These are phyloP conservation scores for Solanum commersonii DNA, from an alignment of 257 asterid species.

Conservation along the genomic window DNA sequence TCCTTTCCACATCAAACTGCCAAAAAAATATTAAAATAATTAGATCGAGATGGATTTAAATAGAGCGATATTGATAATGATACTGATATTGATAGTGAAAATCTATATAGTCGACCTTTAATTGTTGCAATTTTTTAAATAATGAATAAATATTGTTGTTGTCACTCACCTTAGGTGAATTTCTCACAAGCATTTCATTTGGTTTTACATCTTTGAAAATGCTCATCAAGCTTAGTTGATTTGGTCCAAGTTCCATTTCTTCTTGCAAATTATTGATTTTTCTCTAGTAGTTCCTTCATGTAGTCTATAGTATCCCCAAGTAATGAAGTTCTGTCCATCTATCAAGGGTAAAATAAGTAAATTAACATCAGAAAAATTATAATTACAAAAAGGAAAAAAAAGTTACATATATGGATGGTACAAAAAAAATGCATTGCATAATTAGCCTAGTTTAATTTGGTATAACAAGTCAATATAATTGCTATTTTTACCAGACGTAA, in stretches of 20 bases:
- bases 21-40: not conserved
- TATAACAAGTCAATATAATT: not conserved
- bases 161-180: slow-evolving; percentile 58
- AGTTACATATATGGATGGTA: not conserved
- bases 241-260: slow-evolving; percentile 34
- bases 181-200: slow-evolving; percentile 31
- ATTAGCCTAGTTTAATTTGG: not conserved
- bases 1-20: slow-evolving; percentile 69
- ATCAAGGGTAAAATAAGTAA: not conserved
- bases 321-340: slow-evolving; percentile 89
- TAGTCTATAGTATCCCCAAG: slow-evolving; percentile 81
- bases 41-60: not conserved
- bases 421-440: not conserved
- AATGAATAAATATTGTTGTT: not conserved
- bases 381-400: not conserved
- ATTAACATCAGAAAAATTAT: not conserved
- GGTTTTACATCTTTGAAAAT: slow-evolving; percentile 46
- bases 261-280: slow-evolving; percentile 48
- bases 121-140: no score
- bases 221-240: slow-evolving; percentile 22
- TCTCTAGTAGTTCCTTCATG: slow-evolving; percentile 57
- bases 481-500: no score
- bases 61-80: not conserved
- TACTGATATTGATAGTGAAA: no score
- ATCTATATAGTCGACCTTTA: not conserved